These are phyloP conservation scores for Phaeosphaeria sp. DNA, from an alignment of 2,329 filamentous ascomycete species.

Conservation along the genomic window DNA sequence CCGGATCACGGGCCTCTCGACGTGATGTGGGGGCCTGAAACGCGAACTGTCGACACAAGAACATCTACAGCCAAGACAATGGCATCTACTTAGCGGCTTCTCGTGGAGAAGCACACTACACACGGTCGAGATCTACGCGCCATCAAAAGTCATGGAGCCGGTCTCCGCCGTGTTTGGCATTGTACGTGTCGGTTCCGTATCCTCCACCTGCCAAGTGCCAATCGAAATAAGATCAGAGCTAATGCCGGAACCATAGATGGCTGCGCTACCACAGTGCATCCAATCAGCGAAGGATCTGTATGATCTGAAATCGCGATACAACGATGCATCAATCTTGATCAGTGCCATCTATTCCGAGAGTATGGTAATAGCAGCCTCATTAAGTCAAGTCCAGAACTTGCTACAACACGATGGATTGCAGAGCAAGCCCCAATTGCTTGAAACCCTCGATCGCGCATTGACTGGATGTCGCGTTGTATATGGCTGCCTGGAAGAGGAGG, in stretches of 20 bases:
- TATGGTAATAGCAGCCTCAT: constrained; percentile 41
- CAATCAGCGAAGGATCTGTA: constrained; percentile 39
- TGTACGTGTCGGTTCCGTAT: neutral
- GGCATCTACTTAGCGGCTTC: neutral
- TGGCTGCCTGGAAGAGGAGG: constrained; percentile 40
- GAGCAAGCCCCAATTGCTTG: constrained; percentile 36
- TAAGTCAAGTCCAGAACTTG: constrained; percentile 40
- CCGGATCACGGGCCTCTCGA: too few relatives aligned
- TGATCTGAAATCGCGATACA: constrained; percentile 36
- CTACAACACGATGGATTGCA: constrained; percentile 34
- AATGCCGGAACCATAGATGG: constrained; percentile 18
- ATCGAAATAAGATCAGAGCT: constrained; percentile 5
- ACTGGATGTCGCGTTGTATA: constrained; percentile 44
- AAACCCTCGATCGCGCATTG: constrained; percentile 40
- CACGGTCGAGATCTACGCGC: neutral
- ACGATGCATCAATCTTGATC: constrained; percentile 39
- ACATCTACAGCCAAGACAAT: neutral
- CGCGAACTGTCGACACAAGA: neutral
- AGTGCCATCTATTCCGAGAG: constrained; percentile 44
- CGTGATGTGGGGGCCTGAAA: neutral
- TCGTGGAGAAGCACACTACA: neutral
- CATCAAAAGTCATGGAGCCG: neutral
- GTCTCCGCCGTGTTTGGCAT: neutral
- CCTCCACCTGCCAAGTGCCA: neutral
- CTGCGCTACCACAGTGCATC: constrained; percentile 34